Percentiles rank a stretch among this genome's conserved stretches.
phyloP scores from a whole-genome alignment of 1,139 yeast species.

The Yamadazyma taylorii region DNA sequence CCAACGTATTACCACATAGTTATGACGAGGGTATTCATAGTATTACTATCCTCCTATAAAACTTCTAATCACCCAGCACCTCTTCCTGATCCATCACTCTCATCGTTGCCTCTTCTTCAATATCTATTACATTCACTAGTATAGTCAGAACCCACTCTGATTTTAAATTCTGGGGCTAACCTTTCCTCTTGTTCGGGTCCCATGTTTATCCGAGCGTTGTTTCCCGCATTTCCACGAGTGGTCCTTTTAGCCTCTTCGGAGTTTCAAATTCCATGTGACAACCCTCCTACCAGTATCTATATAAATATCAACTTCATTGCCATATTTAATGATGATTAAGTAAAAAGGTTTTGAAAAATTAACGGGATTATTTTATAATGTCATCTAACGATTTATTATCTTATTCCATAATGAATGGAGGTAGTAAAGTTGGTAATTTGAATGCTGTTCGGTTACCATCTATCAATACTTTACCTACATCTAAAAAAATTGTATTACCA shows the following conservation, averaged over 20 bases:
- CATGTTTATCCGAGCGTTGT: slow-evolving; percentile 4
- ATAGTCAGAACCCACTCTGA: too few relatives aligned
- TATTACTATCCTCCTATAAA: not conserved
- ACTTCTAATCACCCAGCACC: too few relatives aligned
- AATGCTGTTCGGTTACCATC: slow-evolving; percentile 12
- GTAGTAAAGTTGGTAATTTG: slow-evolving; percentile 11
- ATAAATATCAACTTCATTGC: slow-evolving; percentile 4
- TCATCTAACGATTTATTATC: slow-evolving; percentile 30
- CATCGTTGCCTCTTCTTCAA: too few relatives aligned
- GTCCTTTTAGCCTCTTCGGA: slow-evolving; percentile 6
- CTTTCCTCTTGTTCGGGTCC: not conserved
- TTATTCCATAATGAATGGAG: slow-evolving; percentile 35
- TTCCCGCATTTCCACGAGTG: slow-evolving; percentile 1
- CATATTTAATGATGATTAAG: too few relatives aligned
- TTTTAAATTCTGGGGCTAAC: too few relatives aligned
- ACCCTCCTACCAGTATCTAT: slow-evolving; percentile 17
- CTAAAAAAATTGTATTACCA: slow-evolving; percentile 18
- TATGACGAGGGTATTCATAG: too few relatives aligned
- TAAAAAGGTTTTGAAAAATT: too few relatives aligned
- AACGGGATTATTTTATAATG: slow-evolving; percentile 19
- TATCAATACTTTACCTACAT: slow-evolving; percentile 7
- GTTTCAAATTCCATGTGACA: slow-evolving; percentile 16
- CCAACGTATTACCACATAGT: too few relatives aligned
- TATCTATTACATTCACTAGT: too few relatives aligned
- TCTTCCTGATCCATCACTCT: too few relatives aligned